phyloP scores from a whole-genome alignment of 495 filamentous ascomycete species.

The Hypoxylon intermedium region DNA sequence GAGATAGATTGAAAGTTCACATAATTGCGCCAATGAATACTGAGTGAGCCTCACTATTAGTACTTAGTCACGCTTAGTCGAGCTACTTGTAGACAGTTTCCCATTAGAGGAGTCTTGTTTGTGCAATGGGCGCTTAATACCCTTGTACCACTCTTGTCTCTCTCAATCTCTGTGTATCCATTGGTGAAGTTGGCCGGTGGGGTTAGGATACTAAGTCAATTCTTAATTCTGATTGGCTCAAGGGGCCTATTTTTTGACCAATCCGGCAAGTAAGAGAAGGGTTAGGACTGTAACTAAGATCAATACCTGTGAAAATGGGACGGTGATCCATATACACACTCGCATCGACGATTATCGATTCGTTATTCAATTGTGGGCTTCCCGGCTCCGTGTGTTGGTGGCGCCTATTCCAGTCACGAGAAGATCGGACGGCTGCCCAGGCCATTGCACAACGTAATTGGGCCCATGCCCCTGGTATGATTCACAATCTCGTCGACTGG shows the following conservation, averaged over 20 bases:
- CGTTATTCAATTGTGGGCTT: constrained; percentile 12
- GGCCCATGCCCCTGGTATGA: constrained; percentile 10
- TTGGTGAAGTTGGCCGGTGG: constrained; percentile 8
- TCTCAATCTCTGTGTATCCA: neutral
- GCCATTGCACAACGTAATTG: constrained; percentile 21
- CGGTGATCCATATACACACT: constrained; percentile 6
- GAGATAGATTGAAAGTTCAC: constrained; percentile 39
- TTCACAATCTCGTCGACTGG: constrained; percentile 32
- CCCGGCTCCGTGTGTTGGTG: neutral
- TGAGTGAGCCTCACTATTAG: too few relatives aligned
- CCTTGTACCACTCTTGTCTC: constrained; percentile 1
- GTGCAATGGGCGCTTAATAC: constrained; percentile 25
- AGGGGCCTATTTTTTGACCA: constrained; percentile 14
- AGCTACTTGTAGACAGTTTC: too few relatives aligned
- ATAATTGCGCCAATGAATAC: neutral
- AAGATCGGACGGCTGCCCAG: neutral
- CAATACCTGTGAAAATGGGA: neutral
- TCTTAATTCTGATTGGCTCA: constrained; percentile 19
- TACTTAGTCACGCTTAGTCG: too few relatives aligned
- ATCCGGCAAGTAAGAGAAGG: constrained; percentile 20
- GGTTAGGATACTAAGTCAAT: neutral
- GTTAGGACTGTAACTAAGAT: neutral
- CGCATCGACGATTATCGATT: constrained; percentile 11
- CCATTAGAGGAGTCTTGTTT: too few relatives aligned
- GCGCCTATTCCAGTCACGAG: constrained; percentile 22